Conservation (phyloP, 176 grass and related monocot genomes). For the Oryza officinalis region DNA sequence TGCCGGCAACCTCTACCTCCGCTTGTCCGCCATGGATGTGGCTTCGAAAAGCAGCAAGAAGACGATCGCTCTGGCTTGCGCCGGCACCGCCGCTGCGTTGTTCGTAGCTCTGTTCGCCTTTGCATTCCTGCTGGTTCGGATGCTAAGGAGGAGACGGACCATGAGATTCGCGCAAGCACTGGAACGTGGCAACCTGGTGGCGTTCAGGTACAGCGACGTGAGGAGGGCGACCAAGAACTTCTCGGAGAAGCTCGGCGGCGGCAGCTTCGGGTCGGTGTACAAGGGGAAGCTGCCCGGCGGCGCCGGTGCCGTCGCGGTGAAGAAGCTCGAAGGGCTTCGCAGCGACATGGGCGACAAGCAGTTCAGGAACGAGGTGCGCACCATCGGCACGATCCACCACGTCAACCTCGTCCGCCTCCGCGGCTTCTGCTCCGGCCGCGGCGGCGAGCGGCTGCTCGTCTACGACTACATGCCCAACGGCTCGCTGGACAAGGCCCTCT, state of each 20-base stretch:
- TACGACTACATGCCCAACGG: slow-evolving; percentile 50
- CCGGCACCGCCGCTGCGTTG: not conserved
- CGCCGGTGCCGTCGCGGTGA: slow-evolving; percentile 30
- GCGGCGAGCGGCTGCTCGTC: slow-evolving; percentile 40
- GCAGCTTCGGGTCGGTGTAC: slow-evolving; percentile 56
- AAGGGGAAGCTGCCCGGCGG: slow-evolving; percentile 26
- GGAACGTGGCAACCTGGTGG: slow-evolving; percentile 28
- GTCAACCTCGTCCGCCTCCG: slow-evolving; percentile 54
- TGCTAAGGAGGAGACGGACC: not conserved
- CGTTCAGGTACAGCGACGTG: slow-evolving; percentile 37
- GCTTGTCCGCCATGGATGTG: slow-evolving; percentile 28
- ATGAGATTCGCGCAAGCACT: not conserved
- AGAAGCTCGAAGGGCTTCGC: slow-evolving; percentile 43
- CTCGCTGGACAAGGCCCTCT: slow-evolving; percentile 51
- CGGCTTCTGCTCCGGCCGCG: slow-evolving; percentile 41
- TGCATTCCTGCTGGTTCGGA: not conserved
- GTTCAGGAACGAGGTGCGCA: slow-evolving; percentile 52
- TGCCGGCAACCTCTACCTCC: slow-evolving; percentile 34
- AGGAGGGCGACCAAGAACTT: slow-evolving; percentile 53
- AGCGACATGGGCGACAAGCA: slow-evolving; percentile 51
- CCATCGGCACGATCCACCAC: slow-evolving; percentile 52
- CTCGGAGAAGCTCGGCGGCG: slow-evolving; percentile 46
- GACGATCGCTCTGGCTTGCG: not conserved
- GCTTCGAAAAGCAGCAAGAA: not conserved
- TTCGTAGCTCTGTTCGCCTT: not conserved